Conservation (phyloP, 1,139 yeast species). For the Trichomonascaceae sp. region DNA sequence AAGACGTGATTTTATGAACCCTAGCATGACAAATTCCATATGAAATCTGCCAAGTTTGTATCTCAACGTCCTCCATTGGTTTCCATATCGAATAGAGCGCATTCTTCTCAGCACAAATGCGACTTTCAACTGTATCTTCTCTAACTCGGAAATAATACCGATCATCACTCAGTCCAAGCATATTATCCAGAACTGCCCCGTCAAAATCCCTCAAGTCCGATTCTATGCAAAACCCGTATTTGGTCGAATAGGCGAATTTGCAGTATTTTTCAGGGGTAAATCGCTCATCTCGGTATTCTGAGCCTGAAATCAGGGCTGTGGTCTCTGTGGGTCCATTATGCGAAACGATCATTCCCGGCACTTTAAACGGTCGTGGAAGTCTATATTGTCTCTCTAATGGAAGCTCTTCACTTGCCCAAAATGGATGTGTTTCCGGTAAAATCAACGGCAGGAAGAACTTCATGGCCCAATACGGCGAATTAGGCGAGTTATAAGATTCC, state of each 20-base stretch:
- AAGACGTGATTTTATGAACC: constrained; percentile 23
- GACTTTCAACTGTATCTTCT: constrained; percentile 20
- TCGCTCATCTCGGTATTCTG: constrained; percentile 23
- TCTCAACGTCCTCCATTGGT: constrained; percentile 24
- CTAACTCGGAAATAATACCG: constrained; percentile 16
- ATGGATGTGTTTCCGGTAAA: constrained; percentile 23
- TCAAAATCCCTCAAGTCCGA: constrained; percentile 14
- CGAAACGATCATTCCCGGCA: constrained; percentile 24
- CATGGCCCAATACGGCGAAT: constrained; percentile 33
- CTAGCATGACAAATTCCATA: constrained; percentile 25
- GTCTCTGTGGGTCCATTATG: constrained; percentile 25
- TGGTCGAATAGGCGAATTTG: constrained; percentile 31
- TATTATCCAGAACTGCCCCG: constrained; percentile 20
- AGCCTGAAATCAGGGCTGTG: constrained; percentile 28
- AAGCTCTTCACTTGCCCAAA: constrained; percentile 21
- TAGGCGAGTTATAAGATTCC: constrained; percentile 30
- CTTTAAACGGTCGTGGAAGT: constrained; percentile 11
- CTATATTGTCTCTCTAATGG: neutral
- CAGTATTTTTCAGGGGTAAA: constrained; percentile 29
- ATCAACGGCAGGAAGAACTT: constrained; percentile 26
- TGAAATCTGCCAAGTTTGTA: constrained; percentile 27
- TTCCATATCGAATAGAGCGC: constrained; percentile 26
- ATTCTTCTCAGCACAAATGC: constrained; percentile 21
- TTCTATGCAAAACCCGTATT: constrained; percentile 29
- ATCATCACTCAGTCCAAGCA: constrained; percentile 21